These are phyloP conservation scores for Pythium periplocum DNA, from an alignment of 352 stramenopile genomes.

Conservation along the genomic window DNA sequence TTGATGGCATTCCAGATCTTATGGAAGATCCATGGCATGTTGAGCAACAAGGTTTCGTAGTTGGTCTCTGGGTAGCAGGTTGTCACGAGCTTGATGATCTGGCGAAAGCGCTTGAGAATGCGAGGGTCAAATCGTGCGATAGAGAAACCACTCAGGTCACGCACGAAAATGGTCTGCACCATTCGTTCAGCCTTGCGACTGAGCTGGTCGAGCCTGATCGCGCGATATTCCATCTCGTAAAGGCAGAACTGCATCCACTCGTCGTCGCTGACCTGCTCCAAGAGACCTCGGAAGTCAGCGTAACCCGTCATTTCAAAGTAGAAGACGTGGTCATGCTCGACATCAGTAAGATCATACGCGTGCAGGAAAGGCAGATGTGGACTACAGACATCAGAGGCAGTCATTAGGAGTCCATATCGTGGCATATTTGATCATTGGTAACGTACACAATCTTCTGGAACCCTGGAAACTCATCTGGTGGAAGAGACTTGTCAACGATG, in stretches of 20 bases:
- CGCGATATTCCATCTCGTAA: slow-evolving; percentile 70
- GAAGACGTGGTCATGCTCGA: slow-evolving; percentile 36
- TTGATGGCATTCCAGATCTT: slow-evolving; percentile 59
- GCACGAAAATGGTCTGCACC: slow-evolving; percentile 56
- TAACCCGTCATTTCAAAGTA: slow-evolving; percentile 74
- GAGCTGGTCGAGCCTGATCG: slow-evolving; percentile 59
- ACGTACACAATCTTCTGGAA: slow-evolving; percentile 64
- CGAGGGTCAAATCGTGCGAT: slow-evolving; percentile 53
- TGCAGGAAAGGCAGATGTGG: slow-evolving; percentile 52
- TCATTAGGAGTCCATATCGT: too few relatives aligned
- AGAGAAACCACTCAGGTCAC: slow-evolving; percentile 62
- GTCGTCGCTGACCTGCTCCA: slow-evolving; percentile 55
- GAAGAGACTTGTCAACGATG: slow-evolving; percentile 45
- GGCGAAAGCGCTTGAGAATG: slow-evolving; percentile 38
- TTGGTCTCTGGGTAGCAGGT: slow-evolving; percentile 65
- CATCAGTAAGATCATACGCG: slow-evolving; percentile 52
- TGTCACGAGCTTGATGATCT: slow-evolving; percentile 38
- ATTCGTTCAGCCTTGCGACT: slow-evolving; percentile 49
- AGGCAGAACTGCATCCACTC: slow-evolving; percentile 67
- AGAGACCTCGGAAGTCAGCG: slow-evolving; percentile 47
- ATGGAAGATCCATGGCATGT: slow-evolving; percentile 69
- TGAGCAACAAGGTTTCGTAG: slow-evolving; percentile 46
- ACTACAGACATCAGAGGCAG: too few relatives aligned
- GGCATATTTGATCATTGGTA: slow-evolving; percentile 1
- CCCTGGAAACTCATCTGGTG: slow-evolving; percentile 48